Conservation (phyloP, 2,329 filamentous ascomycete genomes). For the Fusarium staphyleae region DNA sequence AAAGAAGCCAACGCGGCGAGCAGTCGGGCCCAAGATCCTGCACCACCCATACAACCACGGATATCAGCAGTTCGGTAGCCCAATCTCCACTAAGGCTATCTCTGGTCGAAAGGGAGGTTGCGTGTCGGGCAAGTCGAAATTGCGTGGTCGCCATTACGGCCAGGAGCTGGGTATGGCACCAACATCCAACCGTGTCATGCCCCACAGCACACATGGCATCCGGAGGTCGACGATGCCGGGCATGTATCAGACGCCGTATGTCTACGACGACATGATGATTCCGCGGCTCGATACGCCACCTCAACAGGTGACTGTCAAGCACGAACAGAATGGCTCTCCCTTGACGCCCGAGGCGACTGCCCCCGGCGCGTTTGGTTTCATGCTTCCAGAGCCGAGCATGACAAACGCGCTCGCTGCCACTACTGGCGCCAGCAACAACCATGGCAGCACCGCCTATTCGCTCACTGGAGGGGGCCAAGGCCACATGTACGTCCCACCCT, state of each 20-base stretch:
- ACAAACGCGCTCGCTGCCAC: constrained; percentile 23
- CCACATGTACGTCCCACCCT: constrained; percentile 29
- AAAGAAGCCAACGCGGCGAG: constrained; percentile 45
- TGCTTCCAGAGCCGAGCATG: constrained; percentile 34
- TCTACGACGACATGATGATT: constrained; percentile 31
- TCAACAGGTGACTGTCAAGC: constrained; percentile 27
- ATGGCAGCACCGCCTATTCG: constrained; percentile 27
- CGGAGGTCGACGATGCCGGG: constrained; percentile 31
- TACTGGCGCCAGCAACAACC: constrained; percentile 15
- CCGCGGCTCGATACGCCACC: constrained; percentile 34
- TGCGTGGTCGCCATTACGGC: constrained; percentile 35
- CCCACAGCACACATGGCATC: constrained; percentile 15
- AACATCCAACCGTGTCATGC: constrained; percentile 29
- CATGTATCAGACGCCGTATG: constrained; percentile 33
- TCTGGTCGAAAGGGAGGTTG: constrained; percentile 47
- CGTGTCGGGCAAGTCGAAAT: constrained; percentile 40
- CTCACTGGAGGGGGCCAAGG: constrained; percentile 26
- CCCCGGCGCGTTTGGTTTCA: constrained; percentile 24
- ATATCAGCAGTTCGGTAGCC: constrained; percentile 33
- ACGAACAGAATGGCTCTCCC: constrained; percentile 30
- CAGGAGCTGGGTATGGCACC: constrained; percentile 33
- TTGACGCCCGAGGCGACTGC: constrained; percentile 32
- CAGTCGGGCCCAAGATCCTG: constrained; percentile 19
- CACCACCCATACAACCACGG: constrained; percentile 26
- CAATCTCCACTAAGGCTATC: constrained; percentile 42